These are phyloP conservation scores for Ailanthus altissimus DNA, from an alignment of 345 rosid species.

Conservation along the genomic window DNA sequence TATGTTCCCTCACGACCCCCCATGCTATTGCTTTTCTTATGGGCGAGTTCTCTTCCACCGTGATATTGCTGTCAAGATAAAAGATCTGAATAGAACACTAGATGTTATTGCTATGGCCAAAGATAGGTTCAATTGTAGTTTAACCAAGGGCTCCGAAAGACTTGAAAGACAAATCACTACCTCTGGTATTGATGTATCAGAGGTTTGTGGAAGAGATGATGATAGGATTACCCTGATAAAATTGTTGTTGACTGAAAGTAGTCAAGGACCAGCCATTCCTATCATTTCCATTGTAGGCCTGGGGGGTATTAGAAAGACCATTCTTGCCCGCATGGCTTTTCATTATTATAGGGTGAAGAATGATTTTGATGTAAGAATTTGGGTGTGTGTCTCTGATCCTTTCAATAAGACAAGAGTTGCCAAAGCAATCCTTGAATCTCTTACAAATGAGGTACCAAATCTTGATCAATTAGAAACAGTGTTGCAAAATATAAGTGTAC, in stretches of 20 bases:
- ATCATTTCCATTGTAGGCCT: too few relatives aligned
- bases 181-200: background rate
- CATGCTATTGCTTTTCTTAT: slow-evolving; percentile 6
- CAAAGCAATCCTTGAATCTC: too few relatives aligned
- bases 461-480: too few relatives aligned
- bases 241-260: background rate
- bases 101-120: background rate
- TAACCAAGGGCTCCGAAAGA: too few relatives aligned
- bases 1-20: background rate
- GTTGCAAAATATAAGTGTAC: too few relatives aligned
- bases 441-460: too few relatives aligned
- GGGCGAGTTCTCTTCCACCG: background rate
- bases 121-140: background rate
- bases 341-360: background rate
- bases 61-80: slow-evolving; percentile 1
- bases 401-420: too few relatives aligned
- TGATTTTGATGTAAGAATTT: too few relatives aligned
- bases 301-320: background rate
- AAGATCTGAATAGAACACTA: background rate
- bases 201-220: background rate
- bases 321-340: background rate
- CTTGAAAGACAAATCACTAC: background rate
- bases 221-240: background rate
- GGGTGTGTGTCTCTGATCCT: too few relatives aligned
- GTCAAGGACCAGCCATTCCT: background rate